Evolutionary conservation across 148 eudicot species (phyloP).

Genomic region (Dianthus caryophyllus): DNA sequence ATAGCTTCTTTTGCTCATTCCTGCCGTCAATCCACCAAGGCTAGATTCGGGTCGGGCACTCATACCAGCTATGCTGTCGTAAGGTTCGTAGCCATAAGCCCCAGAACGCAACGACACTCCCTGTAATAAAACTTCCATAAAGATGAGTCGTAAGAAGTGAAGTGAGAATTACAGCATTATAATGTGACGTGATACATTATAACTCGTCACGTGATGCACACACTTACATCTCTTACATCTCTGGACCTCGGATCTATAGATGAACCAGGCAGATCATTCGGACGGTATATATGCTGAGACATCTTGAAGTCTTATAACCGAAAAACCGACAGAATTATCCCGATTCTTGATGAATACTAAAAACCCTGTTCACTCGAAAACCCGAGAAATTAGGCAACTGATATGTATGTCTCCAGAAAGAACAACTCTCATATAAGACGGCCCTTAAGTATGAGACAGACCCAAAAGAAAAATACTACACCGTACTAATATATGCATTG

Average conservation of each 20-base stretch:
- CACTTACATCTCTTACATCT: conserved; percentile 49
- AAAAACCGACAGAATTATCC: conserved; percentile 14
- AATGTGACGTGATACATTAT: not conserved
- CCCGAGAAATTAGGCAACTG: not conserved
- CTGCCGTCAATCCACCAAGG: conserved; percentile 36
- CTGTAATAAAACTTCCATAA: conserved; percentile 25
- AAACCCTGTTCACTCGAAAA: not conserved
- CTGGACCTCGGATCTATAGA: conserved; percentile 30
- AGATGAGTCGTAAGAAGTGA: conserved; percentile 5
- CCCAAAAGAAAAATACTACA: not conserved
- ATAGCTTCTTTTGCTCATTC: conserved; percentile 43
- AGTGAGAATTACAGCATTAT: not conserved
- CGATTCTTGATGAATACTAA: not conserved
- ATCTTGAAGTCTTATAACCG: conserved; percentile 15
- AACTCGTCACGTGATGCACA: conserved; percentile 1
- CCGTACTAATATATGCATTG: not conserved
- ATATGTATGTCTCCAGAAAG: not conserved
- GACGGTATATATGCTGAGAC: conserved; percentile 29
- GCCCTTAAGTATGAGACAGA: too few relatives aligned
- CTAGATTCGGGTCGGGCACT: conserved; percentile 41
- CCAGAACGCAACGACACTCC: conserved; percentile 37
- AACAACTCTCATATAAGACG: too few relatives aligned
- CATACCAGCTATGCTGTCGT: conserved; percentile 36
- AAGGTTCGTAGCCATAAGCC: conserved; percentile 53
- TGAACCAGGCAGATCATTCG: conserved; percentile 25